A percentile compares a stretch with the other conserved stretches of the same genome.
phyloP scores from a whole-genome alignment of 2,329 filamentous ascomycete species.

The Rutstroemia sp. region DNA sequence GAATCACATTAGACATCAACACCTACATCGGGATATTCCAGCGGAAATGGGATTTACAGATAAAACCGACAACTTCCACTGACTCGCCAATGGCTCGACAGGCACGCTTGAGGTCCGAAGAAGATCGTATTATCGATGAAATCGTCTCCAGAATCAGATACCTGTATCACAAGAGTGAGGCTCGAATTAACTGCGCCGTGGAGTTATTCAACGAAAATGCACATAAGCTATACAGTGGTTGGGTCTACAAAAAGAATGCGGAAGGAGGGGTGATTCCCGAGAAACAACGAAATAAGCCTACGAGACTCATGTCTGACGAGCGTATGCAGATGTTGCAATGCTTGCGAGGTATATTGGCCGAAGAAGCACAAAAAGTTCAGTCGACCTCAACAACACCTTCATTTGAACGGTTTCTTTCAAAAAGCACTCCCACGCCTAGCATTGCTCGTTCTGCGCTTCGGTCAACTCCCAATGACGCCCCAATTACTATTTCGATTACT shows the following conservation, averaged over 20 bases:
- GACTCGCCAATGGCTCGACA: neutral
- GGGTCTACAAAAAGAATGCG: constrained; percentile 16
- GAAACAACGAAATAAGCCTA: constrained; percentile 8
- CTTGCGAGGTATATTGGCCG: constrained; percentile 4
- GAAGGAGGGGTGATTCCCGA: constrained; percentile 16
- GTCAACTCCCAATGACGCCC: neutral
- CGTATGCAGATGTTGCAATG: constrained; percentile 7
- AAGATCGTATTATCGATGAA: neutral
- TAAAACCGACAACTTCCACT: neutral
- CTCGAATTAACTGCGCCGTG: neutral
- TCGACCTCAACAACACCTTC: neutral
- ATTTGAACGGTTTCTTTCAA: neutral
- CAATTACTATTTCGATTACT: neutral
- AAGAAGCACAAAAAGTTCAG: neutral
- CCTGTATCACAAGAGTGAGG: neutral
- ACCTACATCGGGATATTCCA: neutral
- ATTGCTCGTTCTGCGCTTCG: neutral
- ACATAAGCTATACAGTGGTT: constrained; percentile 9
- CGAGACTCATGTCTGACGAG: constrained; percentile 8
- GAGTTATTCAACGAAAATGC: neutral
- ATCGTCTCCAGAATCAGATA: neutral
- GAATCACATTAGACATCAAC: neutral
- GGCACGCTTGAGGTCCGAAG: neutral
- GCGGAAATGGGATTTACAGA: neutral
- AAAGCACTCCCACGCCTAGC: neutral